Conservation (phyloP, 73 alveolate species). For the Paramecium primaurelia region DNA sequence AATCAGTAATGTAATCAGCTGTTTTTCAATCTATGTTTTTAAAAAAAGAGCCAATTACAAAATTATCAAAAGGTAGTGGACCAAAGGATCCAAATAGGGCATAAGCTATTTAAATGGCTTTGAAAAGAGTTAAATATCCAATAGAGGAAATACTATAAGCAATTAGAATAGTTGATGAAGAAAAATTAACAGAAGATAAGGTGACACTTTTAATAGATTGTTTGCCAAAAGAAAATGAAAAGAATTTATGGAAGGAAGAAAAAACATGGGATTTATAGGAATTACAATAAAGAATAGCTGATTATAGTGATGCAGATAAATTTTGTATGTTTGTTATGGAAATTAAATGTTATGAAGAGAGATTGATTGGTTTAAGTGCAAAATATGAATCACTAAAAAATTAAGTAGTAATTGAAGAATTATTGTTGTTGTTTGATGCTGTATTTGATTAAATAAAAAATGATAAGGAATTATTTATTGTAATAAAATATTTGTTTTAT, state of each 20-base stretch:
- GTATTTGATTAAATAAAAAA: background rate
- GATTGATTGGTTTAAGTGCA: background rate
- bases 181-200: background rate
- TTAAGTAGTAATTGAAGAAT: background rate
- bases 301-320: background rate
- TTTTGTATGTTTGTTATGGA: background rate
- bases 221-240: background rate
- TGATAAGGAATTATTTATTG: background rate
- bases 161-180: background rate
- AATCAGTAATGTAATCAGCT: background rate
- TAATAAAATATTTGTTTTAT: background rate
- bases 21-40: background rate
- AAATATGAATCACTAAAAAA: background rate
- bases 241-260: constrained; percentile 19
- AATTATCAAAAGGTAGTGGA: background rate
- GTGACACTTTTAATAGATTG: background rate
- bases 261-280: background rate
- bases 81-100: constrained; percentile 7
- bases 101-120: background rate
- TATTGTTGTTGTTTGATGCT: background rate
- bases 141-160: background rate
- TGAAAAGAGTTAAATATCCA: background rate
- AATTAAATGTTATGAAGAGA: background rate
- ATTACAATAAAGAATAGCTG: background rate
- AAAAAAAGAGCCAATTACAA: background rate